phyloP scores from a whole-genome alignment of 176 grass and related monocot genomes.

The Musa acuminata region DNA sequence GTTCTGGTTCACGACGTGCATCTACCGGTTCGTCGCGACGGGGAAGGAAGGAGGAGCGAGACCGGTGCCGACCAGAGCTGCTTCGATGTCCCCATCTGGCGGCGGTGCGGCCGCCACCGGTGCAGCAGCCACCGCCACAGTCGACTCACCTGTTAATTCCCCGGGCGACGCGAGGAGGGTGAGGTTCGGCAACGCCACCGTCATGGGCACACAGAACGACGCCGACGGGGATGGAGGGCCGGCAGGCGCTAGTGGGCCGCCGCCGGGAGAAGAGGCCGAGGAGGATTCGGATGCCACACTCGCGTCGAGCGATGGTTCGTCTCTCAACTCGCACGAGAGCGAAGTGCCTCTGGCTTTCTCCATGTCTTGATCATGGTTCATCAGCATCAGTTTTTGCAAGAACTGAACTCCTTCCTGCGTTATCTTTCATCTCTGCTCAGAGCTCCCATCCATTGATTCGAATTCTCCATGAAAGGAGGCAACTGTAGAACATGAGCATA shows the following conservation, averaged over 20 bases:
- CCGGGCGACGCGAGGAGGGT: conserved; percentile 24
- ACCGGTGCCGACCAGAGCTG: background rate
- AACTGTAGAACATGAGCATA: no score
- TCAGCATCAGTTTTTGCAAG: no score
- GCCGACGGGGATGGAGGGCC: no score
- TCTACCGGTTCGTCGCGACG: conserved; percentile 24
- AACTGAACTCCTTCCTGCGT: no score
- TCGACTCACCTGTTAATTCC: conserved; percentile 15
- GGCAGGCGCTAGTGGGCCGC: background rate
- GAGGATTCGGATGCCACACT: background rate
- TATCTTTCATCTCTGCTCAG: no score
- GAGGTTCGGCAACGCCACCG: conserved; percentile 32
- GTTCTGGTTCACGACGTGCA: conserved; percentile 46
- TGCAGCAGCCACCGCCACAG: no score
- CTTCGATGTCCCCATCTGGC: background rate
- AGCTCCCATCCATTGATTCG: no score
- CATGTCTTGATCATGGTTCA: conserved; percentile 23
- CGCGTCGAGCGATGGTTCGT: conserved; percentile 14
- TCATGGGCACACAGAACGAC: conserved; percentile 1
- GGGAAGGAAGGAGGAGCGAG: background rate
- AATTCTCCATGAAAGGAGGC: no score
- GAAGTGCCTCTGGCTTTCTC: conserved; percentile 37
- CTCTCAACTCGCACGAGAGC: conserved; percentile 50
- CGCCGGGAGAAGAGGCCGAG: background rate
- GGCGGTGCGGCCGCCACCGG: background rate